A percentile compares a stretch with the other conserved stretches of the same genome.
Evolutionary conservation across 2,329 filamentous ascomycete species (phyloP).

Genomic region (Xylariaceae sp.): DNA sequence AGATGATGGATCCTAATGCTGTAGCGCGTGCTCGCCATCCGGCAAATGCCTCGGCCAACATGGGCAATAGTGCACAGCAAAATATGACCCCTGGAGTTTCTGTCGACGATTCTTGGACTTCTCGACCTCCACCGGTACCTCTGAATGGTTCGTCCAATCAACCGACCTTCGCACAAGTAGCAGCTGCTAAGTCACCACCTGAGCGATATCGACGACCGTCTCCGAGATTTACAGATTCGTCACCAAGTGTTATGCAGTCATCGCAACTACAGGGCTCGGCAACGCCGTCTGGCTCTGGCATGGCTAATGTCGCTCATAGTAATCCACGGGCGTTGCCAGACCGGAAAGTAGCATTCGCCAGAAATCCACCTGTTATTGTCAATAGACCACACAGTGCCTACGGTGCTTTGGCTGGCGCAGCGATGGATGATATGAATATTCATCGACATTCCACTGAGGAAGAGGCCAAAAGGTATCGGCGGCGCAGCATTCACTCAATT

Average conservation of each 20-base stretch:
- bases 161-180: conserved; percentile 59
- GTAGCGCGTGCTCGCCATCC: conserved; percentile 24
- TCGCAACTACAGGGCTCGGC: conserved; percentile 42
- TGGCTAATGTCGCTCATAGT: conserved; percentile 59
- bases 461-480: conserved; percentile 73
- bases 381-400: conserved; percentile 58
- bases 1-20: conserved; percentile 42
- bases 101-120: conserved; percentile 56
- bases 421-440: conserved; percentile 71
- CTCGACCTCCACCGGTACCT: conserved; percentile 47
- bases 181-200: conserved; percentile 68
- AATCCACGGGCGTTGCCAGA: conserved; percentile 46
- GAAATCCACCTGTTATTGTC: conserved; percentile 39
- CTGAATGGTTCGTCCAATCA: conserved; percentile 44
- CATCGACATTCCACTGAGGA: conserved; percentile 62
- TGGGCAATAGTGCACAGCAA: conserved; percentile 1
- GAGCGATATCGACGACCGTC: conserved; percentile 79
- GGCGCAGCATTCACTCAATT: conserved; percentile 77
- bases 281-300: conserved; percentile 54
- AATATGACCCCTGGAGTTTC: conserved; percentile 45
- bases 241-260: conserved; percentile 35
- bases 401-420: conserved; percentile 50
- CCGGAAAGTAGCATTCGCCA: conserved; percentile 37
- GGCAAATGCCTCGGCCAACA: conserved; percentile 9
- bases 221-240: conserved; percentile 57